Percentiles rank a stretch among this genome's conserved stretches.
phyloP scores from a whole-genome alignment of 1,284 basidiomycete genomes.

The Leucoagaricus sp. region DNA sequence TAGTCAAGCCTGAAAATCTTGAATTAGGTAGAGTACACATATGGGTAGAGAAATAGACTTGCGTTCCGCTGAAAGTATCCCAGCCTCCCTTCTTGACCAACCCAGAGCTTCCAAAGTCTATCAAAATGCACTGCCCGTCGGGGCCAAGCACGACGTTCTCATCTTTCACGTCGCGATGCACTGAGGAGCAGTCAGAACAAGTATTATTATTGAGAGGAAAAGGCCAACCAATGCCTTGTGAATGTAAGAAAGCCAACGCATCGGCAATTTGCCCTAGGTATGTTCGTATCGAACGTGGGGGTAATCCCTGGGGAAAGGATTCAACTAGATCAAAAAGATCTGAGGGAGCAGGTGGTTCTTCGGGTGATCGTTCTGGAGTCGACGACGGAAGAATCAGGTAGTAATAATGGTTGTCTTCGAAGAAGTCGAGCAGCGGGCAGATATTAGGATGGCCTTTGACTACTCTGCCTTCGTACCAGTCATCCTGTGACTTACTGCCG shows the following conservation, averaged over 20 bases:
- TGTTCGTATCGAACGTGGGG: constrained; percentile 73
- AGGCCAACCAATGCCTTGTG: constrained; percentile 79
- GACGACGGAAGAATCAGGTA: constrained; percentile 84
- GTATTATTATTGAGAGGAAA: constrained; percentile 13
- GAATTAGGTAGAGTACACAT: constrained; percentile 1
- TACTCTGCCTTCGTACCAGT: constrained; percentile 69
- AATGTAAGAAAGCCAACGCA: constrained; percentile 88
- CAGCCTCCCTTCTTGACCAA: constrained; percentile 83
- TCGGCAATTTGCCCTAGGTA: constrained; percentile 96
- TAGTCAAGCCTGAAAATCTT: constrained; percentile 78
- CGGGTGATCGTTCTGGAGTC: constrained; percentile 54
- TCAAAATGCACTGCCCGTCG: constrained; percentile 82
- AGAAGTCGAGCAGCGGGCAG: constrained; percentile 94
- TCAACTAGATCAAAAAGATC: constrained; percentile 98
- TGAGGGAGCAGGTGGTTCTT: constrained; percentile 57
- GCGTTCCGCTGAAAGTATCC: constrained; percentile 96
- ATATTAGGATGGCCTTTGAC: constrained; percentile 90
- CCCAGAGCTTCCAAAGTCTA: constrained; percentile 96
- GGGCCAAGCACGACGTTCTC: constrained; percentile 90
- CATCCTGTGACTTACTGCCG: constrained; percentile 27
- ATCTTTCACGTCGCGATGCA: constrained; percentile 98
- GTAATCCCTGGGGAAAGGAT: constrained; percentile 83
- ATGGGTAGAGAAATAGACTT: constrained; percentile 34
- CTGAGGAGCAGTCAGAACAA: constrained; percentile 39
- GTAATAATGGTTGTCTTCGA: constrained; percentile 97